Conservation (phyloP, 345 rosid genomes). For the Eucalyptus tenuipes region DNA sequence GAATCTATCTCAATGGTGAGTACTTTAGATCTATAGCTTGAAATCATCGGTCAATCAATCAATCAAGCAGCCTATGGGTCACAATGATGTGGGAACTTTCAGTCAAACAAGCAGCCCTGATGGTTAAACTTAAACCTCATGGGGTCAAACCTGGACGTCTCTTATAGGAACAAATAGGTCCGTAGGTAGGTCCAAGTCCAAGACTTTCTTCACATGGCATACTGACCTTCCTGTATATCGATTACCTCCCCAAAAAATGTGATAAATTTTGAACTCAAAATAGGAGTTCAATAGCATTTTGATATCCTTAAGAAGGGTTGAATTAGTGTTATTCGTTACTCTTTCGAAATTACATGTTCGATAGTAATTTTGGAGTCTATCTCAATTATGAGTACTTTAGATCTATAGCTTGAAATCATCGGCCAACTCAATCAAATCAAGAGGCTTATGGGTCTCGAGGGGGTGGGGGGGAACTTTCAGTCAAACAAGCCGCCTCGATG, state of each 20-base stretch:
- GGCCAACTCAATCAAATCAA: neutral
- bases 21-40: neutral
- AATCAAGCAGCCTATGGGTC: neutral
- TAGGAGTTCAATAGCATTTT: no score
- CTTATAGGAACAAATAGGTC: neutral
- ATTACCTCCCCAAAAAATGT: no score
- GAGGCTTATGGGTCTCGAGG: neutral
- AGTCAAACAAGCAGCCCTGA: neutral
- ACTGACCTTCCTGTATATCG: no score
- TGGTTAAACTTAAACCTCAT: neutral
- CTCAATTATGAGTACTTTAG: no score
- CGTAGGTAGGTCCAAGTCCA: accelerated
- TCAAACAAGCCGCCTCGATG: neutral
- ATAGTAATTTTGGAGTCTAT: no score
- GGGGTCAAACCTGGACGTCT: neutral
- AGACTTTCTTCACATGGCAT: no score
- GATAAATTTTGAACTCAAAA: no score
- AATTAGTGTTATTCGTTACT: no score
- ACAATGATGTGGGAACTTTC: neutral
- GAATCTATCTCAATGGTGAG: no score
- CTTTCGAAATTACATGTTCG: no score
- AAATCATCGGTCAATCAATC: neutral
- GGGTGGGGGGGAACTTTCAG: neutral
- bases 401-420: neutral
- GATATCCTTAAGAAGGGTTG: no score